These are phyloP conservation scores for Ustulina deusta DNA, from an alignment of 2,329 filamentous ascomycete species.

Conservation along the genomic window DNA sequence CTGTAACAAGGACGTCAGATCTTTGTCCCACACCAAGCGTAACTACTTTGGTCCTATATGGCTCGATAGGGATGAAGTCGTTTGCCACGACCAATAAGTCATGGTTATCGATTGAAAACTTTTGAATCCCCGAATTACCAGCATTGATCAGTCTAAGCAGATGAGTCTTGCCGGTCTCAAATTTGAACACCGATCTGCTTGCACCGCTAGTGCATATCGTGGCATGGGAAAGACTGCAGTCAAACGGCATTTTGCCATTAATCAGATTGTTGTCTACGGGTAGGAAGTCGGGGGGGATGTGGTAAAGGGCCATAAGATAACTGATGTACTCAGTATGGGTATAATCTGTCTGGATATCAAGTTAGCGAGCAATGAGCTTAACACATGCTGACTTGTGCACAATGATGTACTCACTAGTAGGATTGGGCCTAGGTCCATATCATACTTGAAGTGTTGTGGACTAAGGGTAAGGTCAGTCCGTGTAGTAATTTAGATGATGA, in stretches of 20 bases:
- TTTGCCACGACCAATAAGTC: slow-evolving; percentile 64
- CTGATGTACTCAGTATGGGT: background rate
- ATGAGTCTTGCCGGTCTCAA: background rate
- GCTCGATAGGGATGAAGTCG: slow-evolving; percentile 67
- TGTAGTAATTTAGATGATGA: background rate
- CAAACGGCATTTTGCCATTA: slow-evolving; percentile 5
- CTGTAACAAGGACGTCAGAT: slow-evolving; percentile 60
- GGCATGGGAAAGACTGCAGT: background rate
- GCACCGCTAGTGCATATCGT: background rate
- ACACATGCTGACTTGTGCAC: too few species aligned
- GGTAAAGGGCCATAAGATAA: background rate
- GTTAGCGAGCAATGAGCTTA: too few species aligned
- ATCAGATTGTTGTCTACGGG: slow-evolving; percentile 1
- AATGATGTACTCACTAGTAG: too few species aligned
- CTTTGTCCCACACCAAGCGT: slow-evolving; percentile 51
- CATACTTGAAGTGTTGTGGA: background rate
- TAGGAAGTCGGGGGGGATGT: background rate
- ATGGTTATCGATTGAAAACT: slow-evolving; percentile 65
- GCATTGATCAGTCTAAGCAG: slow-evolving; percentile 11
- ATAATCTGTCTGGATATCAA: background rate
- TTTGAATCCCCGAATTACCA: slow-evolving; percentile 18
- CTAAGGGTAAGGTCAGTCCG: background rate
- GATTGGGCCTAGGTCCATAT: background rate
- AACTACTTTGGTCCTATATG: slow-evolving; percentile 61
- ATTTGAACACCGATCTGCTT: background rate